Conservation (phyloP, 2,329 filamentous ascomycete genomes). For the Neofusicoccum cordaticola region DNA sequence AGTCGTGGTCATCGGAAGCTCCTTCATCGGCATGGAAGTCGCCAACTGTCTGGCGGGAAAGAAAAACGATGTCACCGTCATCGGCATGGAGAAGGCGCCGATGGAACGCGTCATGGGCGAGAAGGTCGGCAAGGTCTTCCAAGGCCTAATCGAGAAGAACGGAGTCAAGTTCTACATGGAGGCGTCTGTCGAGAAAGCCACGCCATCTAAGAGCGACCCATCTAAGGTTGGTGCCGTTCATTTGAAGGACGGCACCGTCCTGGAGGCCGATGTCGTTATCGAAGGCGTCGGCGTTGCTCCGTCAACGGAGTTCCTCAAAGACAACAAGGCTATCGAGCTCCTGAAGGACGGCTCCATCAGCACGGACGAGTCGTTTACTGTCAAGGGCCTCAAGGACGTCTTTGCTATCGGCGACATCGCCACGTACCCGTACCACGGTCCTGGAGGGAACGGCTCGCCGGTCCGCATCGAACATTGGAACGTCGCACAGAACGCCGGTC, state of each 20-base stretch:
- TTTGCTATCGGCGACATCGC: conserved; percentile 96
- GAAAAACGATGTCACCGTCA: conserved; percentile 78
- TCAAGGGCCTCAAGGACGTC: conserved; percentile 74
- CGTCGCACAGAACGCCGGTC: conserved; percentile 90
- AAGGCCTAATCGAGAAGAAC: conserved; percentile 74
- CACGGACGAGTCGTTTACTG: conserved; percentile 75
- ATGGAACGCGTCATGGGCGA: conserved; percentile 83
- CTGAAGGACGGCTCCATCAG: conserved; percentile 82
- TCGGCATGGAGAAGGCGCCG: conserved; percentile 84
- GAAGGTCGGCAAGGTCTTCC: conserved; percentile 77
- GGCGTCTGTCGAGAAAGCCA: conserved; percentile 78
- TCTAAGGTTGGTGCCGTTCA: conserved; percentile 75
- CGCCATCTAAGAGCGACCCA: conserved; percentile 64
- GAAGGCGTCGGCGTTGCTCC: conserved; percentile 87
- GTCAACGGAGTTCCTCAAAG: conserved; percentile 75
- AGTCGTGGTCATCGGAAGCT: conserved; percentile 85
- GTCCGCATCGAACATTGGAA: conserved; percentile 98
- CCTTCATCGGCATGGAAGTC: conserved; percentile 98
- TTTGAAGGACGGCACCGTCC: conserved; percentile 79
- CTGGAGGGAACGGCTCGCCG: conserved; percentile 69
- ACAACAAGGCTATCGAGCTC: conserved; percentile 67
- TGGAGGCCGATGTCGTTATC: conserved; percentile 87
- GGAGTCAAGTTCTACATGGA: conserved; percentile 86
- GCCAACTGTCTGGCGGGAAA: conserved; percentile 73
- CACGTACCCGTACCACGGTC: conserved; percentile 89